These are phyloP conservation scores for Tricholomella constricta DNA, from an alignment of 768 basidiomycete species.

Conservation along the genomic window DNA sequence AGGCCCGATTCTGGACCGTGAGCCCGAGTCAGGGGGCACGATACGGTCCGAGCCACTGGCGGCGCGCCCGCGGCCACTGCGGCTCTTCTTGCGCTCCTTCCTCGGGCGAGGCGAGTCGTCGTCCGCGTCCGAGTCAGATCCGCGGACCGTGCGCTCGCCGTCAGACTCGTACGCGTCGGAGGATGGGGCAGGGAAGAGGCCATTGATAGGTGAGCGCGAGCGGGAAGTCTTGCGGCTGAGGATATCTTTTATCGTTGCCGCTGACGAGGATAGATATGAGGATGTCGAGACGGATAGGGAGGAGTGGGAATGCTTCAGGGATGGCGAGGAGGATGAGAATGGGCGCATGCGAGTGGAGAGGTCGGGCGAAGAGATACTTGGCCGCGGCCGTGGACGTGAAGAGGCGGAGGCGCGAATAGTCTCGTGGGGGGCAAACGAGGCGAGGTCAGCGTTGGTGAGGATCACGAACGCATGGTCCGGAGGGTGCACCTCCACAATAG, in stretches of 20 bases:
- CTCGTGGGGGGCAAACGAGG: constrained; percentile 35
- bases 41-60: not conserved
- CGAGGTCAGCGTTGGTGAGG: constrained; percentile 39
- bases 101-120: constrained; percentile 2
- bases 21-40: not conserved
- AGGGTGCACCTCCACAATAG: constrained; percentile 1
- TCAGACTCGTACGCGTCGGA: constrained; percentile 13
- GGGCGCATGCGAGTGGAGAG: constrained; percentile 22
- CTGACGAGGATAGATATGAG: not conserved
- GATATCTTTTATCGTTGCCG: constrained; percentile 12
- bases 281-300: not conserved
- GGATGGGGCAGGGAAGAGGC: constrained; percentile 20
- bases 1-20: not conserved
- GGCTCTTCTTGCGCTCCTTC: constrained; percentile 9
- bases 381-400: constrained; percentile 11
- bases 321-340: not conserved
- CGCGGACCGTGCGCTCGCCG: constrained; percentile 12
- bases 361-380: constrained; percentile 22
- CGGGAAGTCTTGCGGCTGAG: constrained; percentile 23
- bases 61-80: not conserved
- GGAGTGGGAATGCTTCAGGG: constrained; percentile 7
- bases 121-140: constrained; percentile 6
- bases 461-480: constrained; percentile 28
- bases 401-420: constrained; percentile 40
- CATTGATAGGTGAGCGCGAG: constrained; percentile 32